phyloP scores from a whole-genome alignment of 2,329 filamentous ascomycete species.

The Rutstroemia sp. region DNA sequence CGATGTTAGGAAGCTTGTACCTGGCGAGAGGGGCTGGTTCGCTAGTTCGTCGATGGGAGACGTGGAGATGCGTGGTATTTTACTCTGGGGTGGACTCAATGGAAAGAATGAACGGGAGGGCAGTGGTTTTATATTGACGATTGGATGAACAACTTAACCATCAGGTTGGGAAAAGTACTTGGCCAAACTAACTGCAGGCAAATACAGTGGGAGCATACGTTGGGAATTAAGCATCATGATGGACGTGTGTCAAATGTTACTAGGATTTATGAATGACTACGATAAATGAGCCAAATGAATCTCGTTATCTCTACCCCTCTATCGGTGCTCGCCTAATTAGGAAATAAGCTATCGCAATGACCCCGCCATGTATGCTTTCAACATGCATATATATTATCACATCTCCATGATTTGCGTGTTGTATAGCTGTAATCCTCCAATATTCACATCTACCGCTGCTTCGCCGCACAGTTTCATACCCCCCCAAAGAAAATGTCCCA shows the following conservation, averaged over 20 bases:
- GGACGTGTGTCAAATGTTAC: neutral
- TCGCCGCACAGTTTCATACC: neutral
- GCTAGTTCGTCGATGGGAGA: slow-evolving; percentile 50
- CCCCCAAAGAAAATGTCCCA: slow-evolving; percentile 14
- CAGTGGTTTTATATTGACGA: slow-evolving; percentile 58
- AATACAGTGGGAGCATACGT: too few relatives aligned
- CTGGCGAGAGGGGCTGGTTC: slow-evolving; percentile 49
- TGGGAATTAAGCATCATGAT: neutral
- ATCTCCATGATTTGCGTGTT: too few relatives aligned
- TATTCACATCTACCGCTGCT: too few relatives aligned
- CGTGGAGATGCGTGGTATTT: slow-evolving; percentile 49
- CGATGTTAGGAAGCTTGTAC: slow-evolving; percentile 37
- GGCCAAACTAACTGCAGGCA: too few relatives aligned
- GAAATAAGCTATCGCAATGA: neutral
- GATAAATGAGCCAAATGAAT: neutral
- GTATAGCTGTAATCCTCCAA: neutral
- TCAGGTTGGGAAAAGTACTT: neutral
- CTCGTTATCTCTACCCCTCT: neutral
- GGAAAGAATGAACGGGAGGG: slow-evolving; percentile 44
- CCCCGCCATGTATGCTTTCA: too few relatives aligned
- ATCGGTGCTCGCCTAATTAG: neutral
- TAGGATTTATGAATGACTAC: neutral
- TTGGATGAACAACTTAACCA: slow-evolving; percentile 30
- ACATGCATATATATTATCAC: too few relatives aligned
- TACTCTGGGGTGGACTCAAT: slow-evolving; percentile 54